phyloP scores from a whole-genome alignment of 768 basidiomycete species.

The Suillus decipiens region DNA sequence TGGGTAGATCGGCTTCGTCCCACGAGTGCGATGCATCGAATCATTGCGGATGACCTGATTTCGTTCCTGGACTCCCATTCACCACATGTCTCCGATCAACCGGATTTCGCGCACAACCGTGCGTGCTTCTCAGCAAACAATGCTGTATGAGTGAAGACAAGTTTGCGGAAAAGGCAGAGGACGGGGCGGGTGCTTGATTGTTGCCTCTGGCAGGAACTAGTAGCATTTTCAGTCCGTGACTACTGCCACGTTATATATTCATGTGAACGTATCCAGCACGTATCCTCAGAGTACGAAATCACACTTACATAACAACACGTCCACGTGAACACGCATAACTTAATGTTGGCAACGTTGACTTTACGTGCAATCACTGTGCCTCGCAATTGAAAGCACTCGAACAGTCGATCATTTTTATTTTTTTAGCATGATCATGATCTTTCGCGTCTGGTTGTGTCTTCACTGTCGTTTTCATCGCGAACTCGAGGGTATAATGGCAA shows the following conservation, averaged over 20 bases:
- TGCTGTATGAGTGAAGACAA: constrained; percentile 2
- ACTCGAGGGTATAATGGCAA: neutral
- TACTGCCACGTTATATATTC: neutral
- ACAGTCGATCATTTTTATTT: neutral
- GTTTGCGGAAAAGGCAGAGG: neutral
- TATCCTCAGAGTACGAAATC: neutral
- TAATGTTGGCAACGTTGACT: neutral
- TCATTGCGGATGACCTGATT: constrained; percentile 18
- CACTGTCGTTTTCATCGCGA: neutral
- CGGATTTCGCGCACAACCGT: neutral
- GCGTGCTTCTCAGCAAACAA: neutral
- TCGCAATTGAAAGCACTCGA: neutral
- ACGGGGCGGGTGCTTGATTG: neutral
- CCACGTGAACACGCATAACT: neutral
- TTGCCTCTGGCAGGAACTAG: neutral
- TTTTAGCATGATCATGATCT: neutral
- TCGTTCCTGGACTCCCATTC: constrained; percentile 1
- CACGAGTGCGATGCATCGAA: constrained; percentile 18
- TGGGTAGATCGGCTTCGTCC: constrained; percentile 21
- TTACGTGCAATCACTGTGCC: neutral
- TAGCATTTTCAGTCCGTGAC: neutral
- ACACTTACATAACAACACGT: neutral
- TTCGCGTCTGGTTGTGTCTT: neutral
- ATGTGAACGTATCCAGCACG: neutral
- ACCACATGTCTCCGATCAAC: constrained; percentile 2